Evolutionary conservation across 768 basidiomycete species (phyloP).

Genomic region (Erythrobasidium yunnanense): DNA sequence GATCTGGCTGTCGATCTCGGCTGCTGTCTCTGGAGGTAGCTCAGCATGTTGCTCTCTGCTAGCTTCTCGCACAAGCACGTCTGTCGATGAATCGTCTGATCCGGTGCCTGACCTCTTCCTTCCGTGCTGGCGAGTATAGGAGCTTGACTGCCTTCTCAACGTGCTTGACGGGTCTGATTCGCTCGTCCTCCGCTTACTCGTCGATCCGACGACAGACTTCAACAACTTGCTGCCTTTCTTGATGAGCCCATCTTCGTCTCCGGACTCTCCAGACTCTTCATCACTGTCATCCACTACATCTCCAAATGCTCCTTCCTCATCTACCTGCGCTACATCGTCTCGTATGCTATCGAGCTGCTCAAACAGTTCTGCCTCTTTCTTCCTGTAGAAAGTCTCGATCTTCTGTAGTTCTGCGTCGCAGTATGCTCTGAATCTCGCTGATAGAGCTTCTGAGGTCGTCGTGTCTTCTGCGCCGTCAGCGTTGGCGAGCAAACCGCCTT

Average conservation of each 20-base stretch:
- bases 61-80: slow-evolving; percentile 46
- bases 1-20: slow-evolving; percentile 49
- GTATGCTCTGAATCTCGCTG: slow-evolving; percentile 12
- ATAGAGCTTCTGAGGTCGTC: not conserved
- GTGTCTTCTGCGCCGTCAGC: not conserved
- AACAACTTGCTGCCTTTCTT: slow-evolving; percentile 14
- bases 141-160: not conserved
- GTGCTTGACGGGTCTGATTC: not conserved
- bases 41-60: slow-evolving; percentile 48
- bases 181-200: not conserved
- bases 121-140: not conserved
- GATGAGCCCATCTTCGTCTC: slow-evolving; percentile 4
- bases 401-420: slow-evolving; percentile 67
- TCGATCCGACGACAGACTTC: not conserved
- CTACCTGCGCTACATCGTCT: slow-evolving; percentile 40
- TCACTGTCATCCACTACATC: slow-evolving; percentile 40
- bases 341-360: slow-evolving; percentile 39
- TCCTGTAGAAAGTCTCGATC: slow-evolving; percentile 64
- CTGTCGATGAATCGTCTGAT: slow-evolving; percentile 36
- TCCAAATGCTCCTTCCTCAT: slow-evolving; percentile 38
- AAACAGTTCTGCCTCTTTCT: slow-evolving; percentile 60
- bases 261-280: slow-evolving; percentile 33
- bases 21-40: slow-evolving; percentile 51
- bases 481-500: not conserved
- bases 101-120: slow-evolving; percentile 23